Conservation (phyloP, 257 asterid genomes). For the Dorcoceras hygrometricum region DNA sequence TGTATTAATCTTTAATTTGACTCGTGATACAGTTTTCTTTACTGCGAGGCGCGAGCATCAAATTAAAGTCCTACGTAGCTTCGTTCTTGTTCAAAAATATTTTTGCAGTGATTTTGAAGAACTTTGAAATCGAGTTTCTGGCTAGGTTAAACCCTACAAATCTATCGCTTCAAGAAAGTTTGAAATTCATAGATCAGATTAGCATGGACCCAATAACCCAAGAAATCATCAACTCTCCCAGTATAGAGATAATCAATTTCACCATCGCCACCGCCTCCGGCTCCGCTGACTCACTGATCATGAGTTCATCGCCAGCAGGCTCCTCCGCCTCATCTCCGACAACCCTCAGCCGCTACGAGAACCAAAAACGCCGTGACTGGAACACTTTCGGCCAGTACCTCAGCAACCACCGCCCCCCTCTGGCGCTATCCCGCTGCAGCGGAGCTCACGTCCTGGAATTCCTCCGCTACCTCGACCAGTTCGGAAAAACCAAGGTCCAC, state of each 20-base stretch:
- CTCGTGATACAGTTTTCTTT: too few relatives aligned
- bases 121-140: too few relatives aligned
- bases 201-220: conserved; percentile 53
- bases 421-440: conserved; percentile 68
- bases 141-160: too few relatives aligned
- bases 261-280: conserved; percentile 20
- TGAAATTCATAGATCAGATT: too few relatives aligned
- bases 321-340: conserved; percentile 35
- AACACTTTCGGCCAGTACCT: conserved; percentile 83
- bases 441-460: conserved; percentile 88
- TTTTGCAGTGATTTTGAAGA: too few relatives aligned
- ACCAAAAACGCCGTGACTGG: too few relatives aligned
- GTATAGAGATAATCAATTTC: conserved; percentile 28
- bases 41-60: too few relatives aligned
- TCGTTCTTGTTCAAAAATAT: too few relatives aligned
- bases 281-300: not conserved
- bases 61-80: too few relatives aligned
- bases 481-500: conserved; percentile 80
- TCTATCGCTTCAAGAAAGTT: too few relatives aligned
- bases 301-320: conserved; percentile 9
- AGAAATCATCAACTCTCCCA: conserved; percentile 39
- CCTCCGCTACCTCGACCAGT: conserved; percentile 72
- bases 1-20: too few relatives aligned
- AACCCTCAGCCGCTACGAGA: conserved; percentile 74
- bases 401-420: conserved; percentile 81